Percentiles rank a stretch among this genome's conserved stretches.
Evolutionary conservation across 73 alveolate species (phyloP).

Genomic region (Paramecium tetraurelia): DNA sequence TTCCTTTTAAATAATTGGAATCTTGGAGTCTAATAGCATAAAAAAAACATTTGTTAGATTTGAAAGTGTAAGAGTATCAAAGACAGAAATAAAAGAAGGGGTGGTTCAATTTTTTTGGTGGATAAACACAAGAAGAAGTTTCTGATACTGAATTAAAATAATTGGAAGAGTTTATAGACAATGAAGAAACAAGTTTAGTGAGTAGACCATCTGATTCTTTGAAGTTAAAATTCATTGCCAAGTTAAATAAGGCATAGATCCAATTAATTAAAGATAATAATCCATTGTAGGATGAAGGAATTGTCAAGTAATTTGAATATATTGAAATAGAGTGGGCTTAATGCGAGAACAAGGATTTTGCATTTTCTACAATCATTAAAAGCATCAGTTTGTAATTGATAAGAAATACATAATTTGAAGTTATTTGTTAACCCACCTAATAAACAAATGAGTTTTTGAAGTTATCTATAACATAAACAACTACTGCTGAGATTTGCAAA

Average conservation of each 20-base stretch:
- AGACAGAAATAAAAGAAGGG: not conserved
- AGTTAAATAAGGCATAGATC: not conserved
- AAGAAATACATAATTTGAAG: not conserved
- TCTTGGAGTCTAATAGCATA: not conserved
- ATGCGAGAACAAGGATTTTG: not conserved
- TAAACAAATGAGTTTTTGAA: not conserved
- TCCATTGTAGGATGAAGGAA: conserved; percentile 2
- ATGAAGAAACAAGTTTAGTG: not conserved
- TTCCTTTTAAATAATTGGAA: not conserved
- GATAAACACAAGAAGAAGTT: not conserved
- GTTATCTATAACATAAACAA: not conserved
- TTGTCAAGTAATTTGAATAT: not conserved
- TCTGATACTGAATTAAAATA: not conserved
- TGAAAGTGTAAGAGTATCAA: not conserved
- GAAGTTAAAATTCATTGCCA: not conserved
- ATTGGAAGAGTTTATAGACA: not conserved
- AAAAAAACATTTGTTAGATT: not conserved
- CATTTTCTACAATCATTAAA: not conserved
- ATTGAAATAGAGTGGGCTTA: not conserved
- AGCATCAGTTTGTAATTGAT: not conserved
- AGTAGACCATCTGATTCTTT: not conserved
- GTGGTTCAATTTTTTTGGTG: not conserved
- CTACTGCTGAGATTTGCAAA: not conserved
- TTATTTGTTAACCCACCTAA: not conserved
- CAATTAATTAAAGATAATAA: conserved; percentile 1